Evolutionary conservation across 1,139 yeast genomes (phyloP).

Genomic region (Wickerhamomyces sp.): DNA sequence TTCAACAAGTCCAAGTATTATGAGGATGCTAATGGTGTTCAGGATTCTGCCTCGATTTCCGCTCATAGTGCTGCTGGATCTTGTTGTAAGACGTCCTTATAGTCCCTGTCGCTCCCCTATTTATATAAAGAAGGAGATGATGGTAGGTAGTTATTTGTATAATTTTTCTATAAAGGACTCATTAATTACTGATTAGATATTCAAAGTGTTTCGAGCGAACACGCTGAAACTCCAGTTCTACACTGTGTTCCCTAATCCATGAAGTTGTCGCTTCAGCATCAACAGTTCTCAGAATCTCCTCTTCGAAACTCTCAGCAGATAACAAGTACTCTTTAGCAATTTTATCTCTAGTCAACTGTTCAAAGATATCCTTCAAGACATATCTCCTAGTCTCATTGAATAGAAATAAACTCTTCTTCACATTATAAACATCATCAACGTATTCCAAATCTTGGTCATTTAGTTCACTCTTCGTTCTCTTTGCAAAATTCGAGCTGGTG

Average conservation of each 20-base stretch:
- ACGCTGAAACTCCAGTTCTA: slow-evolving; percentile 2
- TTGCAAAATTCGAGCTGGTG: neutral
- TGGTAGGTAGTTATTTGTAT: too few species aligned
- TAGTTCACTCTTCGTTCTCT: neutral
- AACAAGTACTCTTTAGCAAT: neutral
- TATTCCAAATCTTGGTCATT: neutral
- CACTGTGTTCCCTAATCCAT: slow-evolving; percentile 4
- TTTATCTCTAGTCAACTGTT: neutral
- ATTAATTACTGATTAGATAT: too few species aligned
- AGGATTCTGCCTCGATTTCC: slow-evolving; percentile 8
- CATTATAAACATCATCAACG: neutral
- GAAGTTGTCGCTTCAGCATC: neutral
- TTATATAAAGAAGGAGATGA: too few species aligned
- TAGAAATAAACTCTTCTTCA: slow-evolving; percentile 1
- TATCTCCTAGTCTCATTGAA: slow-evolving; percentile 3
- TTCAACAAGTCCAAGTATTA: slow-evolving; percentile 65
- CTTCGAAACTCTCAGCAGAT: neutral
- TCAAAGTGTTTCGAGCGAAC: slow-evolving; percentile 1
- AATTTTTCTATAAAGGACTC: too few species aligned
- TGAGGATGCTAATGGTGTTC: slow-evolving; percentile 20
- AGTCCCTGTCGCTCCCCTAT: too few species aligned
- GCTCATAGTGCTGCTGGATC: slow-evolving; percentile 9
- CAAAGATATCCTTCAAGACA: slow-evolving; percentile 2
- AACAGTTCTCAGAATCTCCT: neutral
- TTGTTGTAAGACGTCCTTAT: slow-evolving; percentile 17